phyloP scores from a whole-genome alignment of 192 early-diverging fungal species.

The Podochytrium sp. region DNA sequence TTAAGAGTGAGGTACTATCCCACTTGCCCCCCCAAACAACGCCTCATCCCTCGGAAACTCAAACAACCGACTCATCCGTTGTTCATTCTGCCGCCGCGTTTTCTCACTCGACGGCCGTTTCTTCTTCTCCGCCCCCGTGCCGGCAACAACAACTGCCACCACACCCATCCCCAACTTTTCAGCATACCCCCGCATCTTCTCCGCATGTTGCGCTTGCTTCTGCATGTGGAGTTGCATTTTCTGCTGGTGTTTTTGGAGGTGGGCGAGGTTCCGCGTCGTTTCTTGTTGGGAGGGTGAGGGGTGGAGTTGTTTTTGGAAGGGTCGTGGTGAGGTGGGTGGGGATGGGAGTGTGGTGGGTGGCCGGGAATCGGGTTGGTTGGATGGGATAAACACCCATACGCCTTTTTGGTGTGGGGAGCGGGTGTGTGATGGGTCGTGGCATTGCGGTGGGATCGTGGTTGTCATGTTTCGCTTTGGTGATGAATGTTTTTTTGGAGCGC shows the following conservation, averaged over 20 bases:
- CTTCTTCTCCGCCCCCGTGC: background rate
- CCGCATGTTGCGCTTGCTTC: background rate
- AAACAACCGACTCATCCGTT: slow-evolving; percentile 25
- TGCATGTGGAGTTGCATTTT: background rate
- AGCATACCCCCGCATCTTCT: background rate
- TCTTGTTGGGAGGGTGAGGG: background rate
- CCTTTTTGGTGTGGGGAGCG: background rate
- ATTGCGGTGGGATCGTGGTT: background rate
- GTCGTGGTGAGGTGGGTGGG: background rate
- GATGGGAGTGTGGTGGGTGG: background rate
- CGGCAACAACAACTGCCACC: background rate
- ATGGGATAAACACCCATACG: slow-evolving; percentile 13
- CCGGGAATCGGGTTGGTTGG: background rate
- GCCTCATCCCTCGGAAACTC: background rate
- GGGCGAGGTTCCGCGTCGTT: background rate
- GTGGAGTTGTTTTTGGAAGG: background rate
- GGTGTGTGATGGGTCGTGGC: background rate
- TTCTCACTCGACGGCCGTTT: background rate
- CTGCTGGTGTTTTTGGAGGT: background rate
- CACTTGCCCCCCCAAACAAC: background rate
- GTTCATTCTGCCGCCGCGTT: slow-evolving; percentile 12
- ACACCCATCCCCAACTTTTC: background rate
- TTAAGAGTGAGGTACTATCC: slow-evolving; percentile 6
- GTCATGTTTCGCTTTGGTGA: background rate
- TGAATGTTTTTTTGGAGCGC: background rate